phyloP scores from a whole-genome alignment of 2,329 filamentous ascomycete genomes.

The Pseudocercospora fijiensis region DNA sequence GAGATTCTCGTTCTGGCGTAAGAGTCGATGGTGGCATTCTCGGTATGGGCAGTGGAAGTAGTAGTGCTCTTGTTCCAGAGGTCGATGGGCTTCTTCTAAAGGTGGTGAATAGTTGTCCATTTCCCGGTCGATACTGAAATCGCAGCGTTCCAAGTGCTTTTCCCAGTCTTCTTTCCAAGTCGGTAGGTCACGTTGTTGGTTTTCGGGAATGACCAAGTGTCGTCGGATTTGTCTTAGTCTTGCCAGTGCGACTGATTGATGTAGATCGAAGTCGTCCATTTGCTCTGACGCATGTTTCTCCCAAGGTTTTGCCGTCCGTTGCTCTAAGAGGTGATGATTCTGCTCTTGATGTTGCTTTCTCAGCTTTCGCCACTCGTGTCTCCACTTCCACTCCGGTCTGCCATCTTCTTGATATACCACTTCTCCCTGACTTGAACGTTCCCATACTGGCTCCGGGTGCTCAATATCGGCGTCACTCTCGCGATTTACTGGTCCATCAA shows the following conservation, averaged over 20 bases:
- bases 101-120: not conserved
- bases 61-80: conserved; percentile 9
- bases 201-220: conserved; percentile 4
- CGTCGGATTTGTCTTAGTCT: conserved; percentile 13
- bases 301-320: not conserved
- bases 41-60: conserved; percentile 15
- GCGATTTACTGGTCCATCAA: not conserved
- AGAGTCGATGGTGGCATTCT: conserved; percentile 18
- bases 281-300: not conserved
- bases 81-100: not conserved
- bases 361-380: conserved; percentile 16
- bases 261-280: not conserved
- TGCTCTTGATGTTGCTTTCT: conserved; percentile 9
- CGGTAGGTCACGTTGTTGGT: not conserved
- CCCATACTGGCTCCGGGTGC: conserved; percentile 3
- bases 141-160: conserved; percentile 14
- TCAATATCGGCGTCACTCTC: not conserved
- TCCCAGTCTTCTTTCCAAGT: conserved; percentile 17
- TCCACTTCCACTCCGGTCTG: conserved; percentile 15
- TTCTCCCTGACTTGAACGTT: conserved; percentile 13
- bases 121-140: conserved; percentile 14
- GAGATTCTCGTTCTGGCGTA: conserved; percentile 17
- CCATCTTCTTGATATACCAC: conserved; percentile 16
- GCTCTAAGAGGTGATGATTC: not conserved
- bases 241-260: conserved; percentile 10